These are phyloP conservation scores for Tetracentron sinense DNA, from an alignment of 164 flowering plant genomes.

Conservation along the genomic window DNA sequence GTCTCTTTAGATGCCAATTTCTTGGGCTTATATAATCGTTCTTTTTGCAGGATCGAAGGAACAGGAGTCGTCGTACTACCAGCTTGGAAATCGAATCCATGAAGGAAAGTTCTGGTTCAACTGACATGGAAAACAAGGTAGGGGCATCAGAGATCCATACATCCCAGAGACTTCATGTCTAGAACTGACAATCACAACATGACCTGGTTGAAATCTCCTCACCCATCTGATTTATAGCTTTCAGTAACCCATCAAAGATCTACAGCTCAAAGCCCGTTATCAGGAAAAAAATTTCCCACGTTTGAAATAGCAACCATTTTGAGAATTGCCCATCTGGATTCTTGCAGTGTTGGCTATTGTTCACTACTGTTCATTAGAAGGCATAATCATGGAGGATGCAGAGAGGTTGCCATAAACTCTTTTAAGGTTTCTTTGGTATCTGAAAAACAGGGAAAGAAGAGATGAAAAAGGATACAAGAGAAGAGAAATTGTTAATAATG, in stretches of 20 bases:
- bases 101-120: conserved; percentile 9
- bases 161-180: background rate
- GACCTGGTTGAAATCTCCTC: background rate
- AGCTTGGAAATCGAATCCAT: conserved; percentile 13
- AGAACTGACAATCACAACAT: conserved; percentile 11
- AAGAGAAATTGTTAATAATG: background rate
- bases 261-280: background rate
- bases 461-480: background rate
- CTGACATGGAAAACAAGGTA: conserved; percentile 1
- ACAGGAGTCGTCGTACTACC: conserved; percentile 5
- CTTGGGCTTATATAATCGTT: background rate
- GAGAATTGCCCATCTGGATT: conserved; percentile 7
- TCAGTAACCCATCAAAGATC: background rate
- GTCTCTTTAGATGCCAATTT: background rate
- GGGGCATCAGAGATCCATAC: background rate
- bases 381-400: conserved; percentile 3
- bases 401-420: background rate
- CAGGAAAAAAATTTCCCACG: background rate
- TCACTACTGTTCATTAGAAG: background rate
- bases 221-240: background rate
- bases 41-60: conserved; percentile 12
- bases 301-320: background rate
- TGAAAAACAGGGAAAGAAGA: background rate
- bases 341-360: background rate
- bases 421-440: background rate